These are phyloP conservation scores for Acanthamoeba culbertsoni DNA, from an alignment of 208 protist species.

Conservation along the genomic window DNA sequence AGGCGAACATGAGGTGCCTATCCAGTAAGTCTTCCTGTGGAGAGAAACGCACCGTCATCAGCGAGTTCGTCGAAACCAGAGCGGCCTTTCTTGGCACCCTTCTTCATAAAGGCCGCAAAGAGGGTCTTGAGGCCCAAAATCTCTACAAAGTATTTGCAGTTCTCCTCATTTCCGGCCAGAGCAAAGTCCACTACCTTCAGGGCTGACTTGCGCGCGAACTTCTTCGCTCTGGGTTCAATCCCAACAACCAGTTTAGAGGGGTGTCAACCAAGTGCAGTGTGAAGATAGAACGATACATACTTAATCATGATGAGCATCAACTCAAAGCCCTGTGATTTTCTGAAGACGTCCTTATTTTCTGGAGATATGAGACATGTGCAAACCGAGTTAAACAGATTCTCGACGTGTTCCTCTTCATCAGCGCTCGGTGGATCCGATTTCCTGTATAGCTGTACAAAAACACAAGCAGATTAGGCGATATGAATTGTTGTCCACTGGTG, in stretches of 20 bases:
- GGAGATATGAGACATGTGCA: conserved; percentile 66
- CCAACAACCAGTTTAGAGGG: not conserved
- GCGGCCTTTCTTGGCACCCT: conserved; percentile 54
- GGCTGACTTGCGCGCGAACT: conserved; percentile 67
- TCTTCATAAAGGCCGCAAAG: conserved; percentile 82
- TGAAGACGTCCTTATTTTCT: conserved; percentile 71
- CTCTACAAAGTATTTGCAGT: conserved; percentile 72
- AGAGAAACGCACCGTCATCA: conserved; percentile 51
- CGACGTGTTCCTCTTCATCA: conserved; percentile 72
- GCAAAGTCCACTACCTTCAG: conserved; percentile 76
- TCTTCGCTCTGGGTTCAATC: conserved; percentile 56
- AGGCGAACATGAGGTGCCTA: not conserved
- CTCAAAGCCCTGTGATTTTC: conserved; percentile 78
- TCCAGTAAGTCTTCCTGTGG: not conserved
- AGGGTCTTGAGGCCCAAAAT: conserved; percentile 77
- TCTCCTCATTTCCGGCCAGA: not conserved
- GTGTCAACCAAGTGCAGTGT: not conserved
- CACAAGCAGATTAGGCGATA: not conserved
- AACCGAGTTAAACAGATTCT: conserved; percentile 79
- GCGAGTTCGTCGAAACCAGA: conserved; percentile 63
- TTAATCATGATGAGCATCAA: conserved; percentile 82
- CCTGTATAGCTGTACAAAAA: not conserved
- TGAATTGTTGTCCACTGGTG: not conserved
- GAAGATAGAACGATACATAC: conserved; percentile 26
- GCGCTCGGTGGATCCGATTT: not conserved